These are phyloP conservation scores for Salvia hispanica DNA, from an alignment of 257 asterid species.

Conservation along the genomic window DNA sequence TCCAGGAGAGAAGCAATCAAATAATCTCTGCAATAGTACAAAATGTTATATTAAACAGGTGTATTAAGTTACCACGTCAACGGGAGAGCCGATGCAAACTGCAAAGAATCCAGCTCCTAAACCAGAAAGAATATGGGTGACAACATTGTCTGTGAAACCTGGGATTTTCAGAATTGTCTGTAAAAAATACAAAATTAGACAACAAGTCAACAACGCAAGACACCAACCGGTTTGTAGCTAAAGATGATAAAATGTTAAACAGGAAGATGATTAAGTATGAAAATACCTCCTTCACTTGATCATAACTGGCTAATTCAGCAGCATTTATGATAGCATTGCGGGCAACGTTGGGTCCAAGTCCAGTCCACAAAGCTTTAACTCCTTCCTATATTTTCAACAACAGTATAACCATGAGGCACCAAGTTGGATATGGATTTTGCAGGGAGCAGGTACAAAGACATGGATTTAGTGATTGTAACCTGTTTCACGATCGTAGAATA, in stretches of 20 bases:
- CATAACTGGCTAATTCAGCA: constrained; percentile 97
- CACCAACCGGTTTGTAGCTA: constrained; percentile 15
- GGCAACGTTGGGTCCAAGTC: constrained; percentile 88
- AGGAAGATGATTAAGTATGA: constrained; percentile 11
- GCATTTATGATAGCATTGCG: constrained; percentile 98
- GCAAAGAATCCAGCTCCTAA: constrained; percentile 98
- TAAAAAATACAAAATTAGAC: constrained; percentile 20
- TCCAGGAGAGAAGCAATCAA: neutral
- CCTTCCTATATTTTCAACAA: constrained; percentile 67
- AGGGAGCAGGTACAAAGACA: constrained; percentile 8
- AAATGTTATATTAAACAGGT: neutral
- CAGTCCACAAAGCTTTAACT: constrained; percentile 81
- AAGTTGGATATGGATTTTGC: constrained; percentile 11
- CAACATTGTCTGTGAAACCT: constrained; percentile 89
- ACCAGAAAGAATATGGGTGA: constrained; percentile 88
- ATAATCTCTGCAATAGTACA: neutral
- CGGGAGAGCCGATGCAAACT: constrained; percentile 98
- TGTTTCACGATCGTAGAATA: constrained; percentile 82
- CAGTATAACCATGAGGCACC: constrained; percentile 25
- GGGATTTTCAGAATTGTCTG: constrained; percentile 93
- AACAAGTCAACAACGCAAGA: constrained; percentile 8
- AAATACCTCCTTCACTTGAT: constrained; percentile 95
- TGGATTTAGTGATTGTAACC: constrained; percentile 50
- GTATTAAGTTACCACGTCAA: constrained; percentile 73
- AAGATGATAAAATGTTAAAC: constrained; percentile 1